Evolutionary conservation across 495 filamentous ascomycete genomes (phyloP).

Genomic region (Penicillium canariense): DNA sequence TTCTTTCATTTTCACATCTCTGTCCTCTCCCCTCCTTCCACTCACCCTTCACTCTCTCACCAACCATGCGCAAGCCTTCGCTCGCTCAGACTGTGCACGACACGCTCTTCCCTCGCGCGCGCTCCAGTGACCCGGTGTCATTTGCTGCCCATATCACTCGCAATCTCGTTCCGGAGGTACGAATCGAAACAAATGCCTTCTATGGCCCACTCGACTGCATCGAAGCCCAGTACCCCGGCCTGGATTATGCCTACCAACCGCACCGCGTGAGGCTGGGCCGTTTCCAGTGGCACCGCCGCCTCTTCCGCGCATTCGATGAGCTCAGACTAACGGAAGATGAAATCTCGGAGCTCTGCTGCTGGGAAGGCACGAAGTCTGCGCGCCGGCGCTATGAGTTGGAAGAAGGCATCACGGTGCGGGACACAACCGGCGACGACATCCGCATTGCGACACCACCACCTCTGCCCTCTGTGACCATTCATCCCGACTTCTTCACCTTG

Average conservation of each 20-base stretch:
- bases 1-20: not conserved
- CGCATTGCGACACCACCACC: slow-evolving; percentile 34
- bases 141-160: slow-evolving; percentile 59
- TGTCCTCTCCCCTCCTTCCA: not conserved
- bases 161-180: slow-evolving; percentile 84
- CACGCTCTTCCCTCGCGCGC: slow-evolving; percentile 56
- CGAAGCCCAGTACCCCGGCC: slow-evolving; percentile 86
- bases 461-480: slow-evolving; percentile 32
- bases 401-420: slow-evolving; percentile 65
- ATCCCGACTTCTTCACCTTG: slow-evolving; percentile 30
- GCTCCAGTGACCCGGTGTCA: slow-evolving; percentile 51
- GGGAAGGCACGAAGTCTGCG: slow-evolving; percentile 92
- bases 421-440: slow-evolving; percentile 76
- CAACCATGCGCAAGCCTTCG: slow-evolving; percentile 58
- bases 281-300: slow-evolving; percentile 73
- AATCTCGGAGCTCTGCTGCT: slow-evolving; percentile 76
- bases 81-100: slow-evolving; percentile 56
- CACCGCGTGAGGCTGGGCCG: slow-evolving; percentile 83
- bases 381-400: slow-evolving; percentile 81
- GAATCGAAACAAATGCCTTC: slow-evolving; percentile 78
- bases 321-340: slow-evolving; percentile 73
- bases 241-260: slow-evolving; percentile 77
- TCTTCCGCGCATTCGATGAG: slow-evolving; percentile 80
- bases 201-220: slow-evolving; percentile 81
- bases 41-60: not conserved